Evolutionary conservation across 1,284 basidiomycete species (phyloP).

Genomic region (Rugosomyces carneus): DNA sequence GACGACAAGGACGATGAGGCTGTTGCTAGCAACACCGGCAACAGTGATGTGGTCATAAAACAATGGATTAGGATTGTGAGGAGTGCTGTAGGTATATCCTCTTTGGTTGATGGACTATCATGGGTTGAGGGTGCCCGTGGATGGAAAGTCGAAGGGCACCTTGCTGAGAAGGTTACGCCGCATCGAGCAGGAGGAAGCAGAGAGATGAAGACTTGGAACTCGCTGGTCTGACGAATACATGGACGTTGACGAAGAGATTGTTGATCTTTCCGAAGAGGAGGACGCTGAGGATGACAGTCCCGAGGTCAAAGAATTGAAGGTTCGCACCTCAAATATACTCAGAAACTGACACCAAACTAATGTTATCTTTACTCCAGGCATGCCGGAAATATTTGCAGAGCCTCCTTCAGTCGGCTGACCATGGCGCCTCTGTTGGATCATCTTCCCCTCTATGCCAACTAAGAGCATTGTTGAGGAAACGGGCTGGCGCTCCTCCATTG

Average conservation of each 20-base stretch:
- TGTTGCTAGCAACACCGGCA: slow-evolving; percentile 15
- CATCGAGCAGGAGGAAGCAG: slow-evolving; percentile 60
- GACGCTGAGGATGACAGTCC: slow-evolving; percentile 63
- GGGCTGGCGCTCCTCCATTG: slow-evolving; percentile 29
- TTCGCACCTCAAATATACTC: slow-evolving; percentile 13
- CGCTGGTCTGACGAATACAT: slow-evolving; percentile 63
- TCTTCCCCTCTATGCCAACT: slow-evolving; percentile 28
- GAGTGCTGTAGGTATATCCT: slow-evolving; percentile 64
- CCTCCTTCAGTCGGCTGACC: slow-evolving; percentile 45
- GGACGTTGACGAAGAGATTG: slow-evolving; percentile 58
- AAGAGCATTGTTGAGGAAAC: slow-evolving; percentile 24
- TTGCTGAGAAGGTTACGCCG: slow-evolving; percentile 68
- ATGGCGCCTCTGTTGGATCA: slow-evolving; percentile 16
- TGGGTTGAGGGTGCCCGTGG: slow-evolving; percentile 55
- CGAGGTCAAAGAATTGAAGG: slow-evolving; percentile 75
- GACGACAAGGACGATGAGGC: slow-evolving; percentile 60
- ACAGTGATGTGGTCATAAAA: slow-evolving; percentile 25
- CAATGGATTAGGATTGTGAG: slow-evolving; percentile 79
- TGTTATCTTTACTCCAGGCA: slow-evolving; percentile 36
- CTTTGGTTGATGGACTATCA: slow-evolving; percentile 71
- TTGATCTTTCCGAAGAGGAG: slow-evolving; percentile 35
- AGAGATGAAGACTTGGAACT: slow-evolving; percentile 51
- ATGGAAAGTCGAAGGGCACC: slow-evolving; percentile 62
- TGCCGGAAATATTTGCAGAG: slow-evolving; percentile 60
- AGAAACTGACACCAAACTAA: slow-evolving; percentile 3